Evolutionary conservation across 2,329 filamentous ascomycete genomes (phyloP).

Genomic region (Gnomoniopsis smithogilvyi): DNA sequence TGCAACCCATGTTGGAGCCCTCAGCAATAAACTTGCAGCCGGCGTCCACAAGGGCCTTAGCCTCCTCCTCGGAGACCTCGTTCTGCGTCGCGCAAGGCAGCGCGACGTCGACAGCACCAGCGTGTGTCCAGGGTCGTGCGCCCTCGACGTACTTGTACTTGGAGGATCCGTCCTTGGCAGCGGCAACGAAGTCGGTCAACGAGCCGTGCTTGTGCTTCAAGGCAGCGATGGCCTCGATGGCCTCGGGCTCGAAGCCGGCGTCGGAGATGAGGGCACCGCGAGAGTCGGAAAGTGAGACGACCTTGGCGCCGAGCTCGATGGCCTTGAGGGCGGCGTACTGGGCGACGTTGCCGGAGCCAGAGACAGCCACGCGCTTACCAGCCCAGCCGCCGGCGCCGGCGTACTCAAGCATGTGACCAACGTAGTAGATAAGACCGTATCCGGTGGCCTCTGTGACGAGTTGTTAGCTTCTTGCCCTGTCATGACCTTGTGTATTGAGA

Average conservation of each 20-base stretch:
- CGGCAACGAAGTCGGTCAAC: conserved; percentile 48
- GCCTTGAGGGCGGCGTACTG: conserved; percentile 96
- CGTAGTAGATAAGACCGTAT: conserved; percentile 95
- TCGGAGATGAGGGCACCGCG: conserved; percentile 76
- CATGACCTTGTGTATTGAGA: background rate
- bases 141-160: conserved; percentile 83
- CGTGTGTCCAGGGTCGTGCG: conserved; percentile 87
- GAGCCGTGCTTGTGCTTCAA: conserved; percentile 87
- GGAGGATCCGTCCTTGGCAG: conserved; percentile 56
- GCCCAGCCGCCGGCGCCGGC: conserved; percentile 81
- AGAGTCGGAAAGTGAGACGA: conserved; percentile 92
- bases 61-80: conserved; percentile 91
- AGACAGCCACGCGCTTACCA: conserved; percentile 93
- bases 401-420: conserved; percentile 92
- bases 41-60: conserved; percentile 70
- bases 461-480: background rate
- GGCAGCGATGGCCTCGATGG: conserved; percentile 73
- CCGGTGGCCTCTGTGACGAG: conserved; percentile 74
- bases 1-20: conserved; percentile 99
- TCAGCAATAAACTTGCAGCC: conserved; percentile 88
- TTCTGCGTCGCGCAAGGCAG: conserved; percentile 96
- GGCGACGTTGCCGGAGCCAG: conserved; percentile 95
- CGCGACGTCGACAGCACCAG: conserved; percentile 84
- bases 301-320: conserved; percentile 90
- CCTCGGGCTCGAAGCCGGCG: conserved; percentile 71